Conservation (phyloP, 371 early-diverging fungal genomes). For the Encephalitozoon intestinalis region DNA sequence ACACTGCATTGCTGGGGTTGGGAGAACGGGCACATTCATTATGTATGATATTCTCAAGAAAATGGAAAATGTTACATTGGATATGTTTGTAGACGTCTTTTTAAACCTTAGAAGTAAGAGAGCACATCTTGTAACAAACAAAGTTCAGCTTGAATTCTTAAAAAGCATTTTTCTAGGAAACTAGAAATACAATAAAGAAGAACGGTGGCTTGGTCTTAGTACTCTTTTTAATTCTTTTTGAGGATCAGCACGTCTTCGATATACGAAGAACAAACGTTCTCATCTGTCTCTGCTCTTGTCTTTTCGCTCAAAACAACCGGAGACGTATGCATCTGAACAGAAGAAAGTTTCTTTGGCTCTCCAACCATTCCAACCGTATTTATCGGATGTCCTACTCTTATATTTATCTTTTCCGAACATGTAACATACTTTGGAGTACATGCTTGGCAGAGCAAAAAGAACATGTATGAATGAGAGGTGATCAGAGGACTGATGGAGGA, state of each 20-base stretch:
- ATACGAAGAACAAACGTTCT: constrained; percentile 10
- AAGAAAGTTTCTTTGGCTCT: constrained; percentile 88
- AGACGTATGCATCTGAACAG: constrained; percentile 91
- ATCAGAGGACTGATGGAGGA: constrained; percentile 54
- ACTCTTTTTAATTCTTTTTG: constrained; percentile 19
- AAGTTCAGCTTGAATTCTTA: constrained; percentile 42
- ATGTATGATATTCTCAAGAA: constrained; percentile 65
- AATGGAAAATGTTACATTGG: background rate
- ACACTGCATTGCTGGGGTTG: constrained; percentile 92
- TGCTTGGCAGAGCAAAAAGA: constrained; percentile 78
- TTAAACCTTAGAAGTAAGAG: constrained; percentile 44
- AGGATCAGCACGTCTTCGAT: constrained; percentile 50
- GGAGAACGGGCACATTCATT: constrained; percentile 82
- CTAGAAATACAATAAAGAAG: background rate
- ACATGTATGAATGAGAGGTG: constrained; percentile 74
- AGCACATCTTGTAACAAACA: constrained; percentile 45
- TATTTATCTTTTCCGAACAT: constrained; percentile 76
- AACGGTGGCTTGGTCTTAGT: background rate
- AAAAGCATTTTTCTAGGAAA: background rate
- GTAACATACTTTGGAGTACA: constrained; percentile 91
- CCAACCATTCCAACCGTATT: constrained; percentile 97
- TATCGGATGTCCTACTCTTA: constrained; percentile 88
- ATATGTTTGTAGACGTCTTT: constrained; percentile 53
- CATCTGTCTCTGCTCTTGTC: constrained; percentile 83
- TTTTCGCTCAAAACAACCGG: constrained; percentile 86